Base-by-base conservation (phyloP, 371 early-diverging fungal species). In the Mortierella polycephala region DNA sequence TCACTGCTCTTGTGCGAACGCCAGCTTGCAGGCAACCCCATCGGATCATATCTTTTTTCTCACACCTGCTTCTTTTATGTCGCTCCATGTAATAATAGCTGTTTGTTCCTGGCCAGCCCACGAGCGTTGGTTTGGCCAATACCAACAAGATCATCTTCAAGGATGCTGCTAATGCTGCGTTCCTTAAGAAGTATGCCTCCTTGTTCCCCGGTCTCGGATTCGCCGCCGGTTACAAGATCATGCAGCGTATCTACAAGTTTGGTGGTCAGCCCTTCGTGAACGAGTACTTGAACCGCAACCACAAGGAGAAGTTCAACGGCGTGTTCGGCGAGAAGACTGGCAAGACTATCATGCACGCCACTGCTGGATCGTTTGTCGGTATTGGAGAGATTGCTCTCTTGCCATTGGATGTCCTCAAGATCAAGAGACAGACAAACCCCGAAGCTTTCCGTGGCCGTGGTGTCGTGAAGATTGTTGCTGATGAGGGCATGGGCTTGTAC, bases 171-270 rank as follows among this genome's bases (percentile, higher is more conserved):
- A 70, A 81, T 64, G 85, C 91, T 58, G 81, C 93, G 4, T 87
- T 90, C 42, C 44, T 94, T 16, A 77, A 87, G 68, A 95, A 96
- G 82, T 98, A 96, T 81, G 81, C 93, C n/a, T 95, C 97, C 14
- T 88, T 98, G 57, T 98, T 98, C 88, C 99, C 99, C 1, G 99
- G 99, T 65, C 89, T 98, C 54, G 98, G 98, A 13, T 97, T 94
- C 79, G 99, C 99, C 23, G 97, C 97, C 42, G 97, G 96, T 7
- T 97, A 96, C 89, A 97, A 97, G 85, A 91, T 98, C 52, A 82
- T 93, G 64, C 98, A 98, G 86, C 91, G 98, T 67, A 89, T 97
- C 51, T 98, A 98, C 91, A 98, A 98, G 87, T 98, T 96, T 73
- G 98, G 98, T 75, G 99, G 99, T 16, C 99, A 98, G 85, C 97